Conservation (phyloP, 768 basidiomycete species). For the Grammothele lineata region DNA sequence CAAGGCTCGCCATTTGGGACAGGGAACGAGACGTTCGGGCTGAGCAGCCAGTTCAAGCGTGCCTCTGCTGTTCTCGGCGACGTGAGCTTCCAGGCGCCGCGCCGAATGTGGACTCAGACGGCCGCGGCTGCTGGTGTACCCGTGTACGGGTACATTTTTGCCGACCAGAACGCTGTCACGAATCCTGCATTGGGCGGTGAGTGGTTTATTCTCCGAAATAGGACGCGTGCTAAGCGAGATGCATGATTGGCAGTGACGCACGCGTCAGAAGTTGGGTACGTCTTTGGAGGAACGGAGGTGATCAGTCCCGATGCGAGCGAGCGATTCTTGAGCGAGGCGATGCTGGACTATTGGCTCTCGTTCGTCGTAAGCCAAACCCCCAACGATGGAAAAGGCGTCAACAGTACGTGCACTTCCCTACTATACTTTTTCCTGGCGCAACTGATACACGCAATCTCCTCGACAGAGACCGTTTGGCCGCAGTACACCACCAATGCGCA, state of each 20-base stretch:
- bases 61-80: conserved; percentile 36
- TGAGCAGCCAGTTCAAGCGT: conserved; percentile 35
- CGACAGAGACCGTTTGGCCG: too few relatives aligned
- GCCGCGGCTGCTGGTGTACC: conserved; percentile 34
- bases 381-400: conserved; percentile 36
- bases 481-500: too few relatives aligned
- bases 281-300: too few relatives aligned
- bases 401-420: conserved; percentile 20
- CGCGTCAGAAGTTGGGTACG: too few relatives aligned
- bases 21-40: conserved; percentile 41
- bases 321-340: conserved; percentile 7
- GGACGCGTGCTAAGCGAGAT: too few relatives aligned
- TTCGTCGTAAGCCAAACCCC: conserved; percentile 40
- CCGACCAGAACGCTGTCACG: conserved; percentile 27
- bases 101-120: conserved; percentile 37
- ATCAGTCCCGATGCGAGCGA: too few relatives aligned
- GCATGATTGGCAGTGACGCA: too few relatives aligned
- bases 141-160: conserved; percentile 41
- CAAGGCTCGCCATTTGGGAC: conserved; percentile 44
- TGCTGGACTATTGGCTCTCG: conserved; percentile 46
- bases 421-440: neutral
- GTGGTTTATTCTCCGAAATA: too few relatives aligned
- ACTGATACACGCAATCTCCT: too few relatives aligned
- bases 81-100: conserved; percentile 35
- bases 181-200: conserved; percentile 4